Evolutionary conservation across 2,329 filamentous ascomycete genomes (phyloP).

Genomic region (Rhinocladiella similis): DNA sequence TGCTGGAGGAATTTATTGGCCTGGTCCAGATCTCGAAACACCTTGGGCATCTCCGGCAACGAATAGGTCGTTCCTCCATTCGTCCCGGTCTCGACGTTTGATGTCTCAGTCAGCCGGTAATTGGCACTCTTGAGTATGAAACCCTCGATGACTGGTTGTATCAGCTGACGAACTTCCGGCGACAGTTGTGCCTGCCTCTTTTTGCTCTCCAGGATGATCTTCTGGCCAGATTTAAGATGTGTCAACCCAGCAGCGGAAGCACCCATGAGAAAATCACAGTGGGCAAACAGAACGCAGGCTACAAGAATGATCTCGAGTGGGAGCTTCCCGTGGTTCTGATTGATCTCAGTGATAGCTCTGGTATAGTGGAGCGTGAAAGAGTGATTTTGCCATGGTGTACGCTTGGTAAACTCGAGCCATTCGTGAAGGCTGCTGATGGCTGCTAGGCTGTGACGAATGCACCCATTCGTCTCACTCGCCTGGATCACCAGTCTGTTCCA

Average conservation of each 20-base stretch:
- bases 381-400: slow-evolving; percentile 19
- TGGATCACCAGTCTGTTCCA: slow-evolving; percentile 18
- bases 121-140: slow-evolving; percentile 18
- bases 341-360: slow-evolving; percentile 21
- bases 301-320: slow-evolving; percentile 21
- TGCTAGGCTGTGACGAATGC: slow-evolving; percentile 16
- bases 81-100: neutral
- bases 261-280: slow-evolving; percentile 22
- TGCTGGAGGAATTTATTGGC: slow-evolving; percentile 17
- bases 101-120: slow-evolving; percentile 12
- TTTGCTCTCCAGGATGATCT: slow-evolving; percentile 19
- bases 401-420: slow-evolving; percentile 21
- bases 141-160: slow-evolving; percentile 19
- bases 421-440: slow-evolving; percentile 22
- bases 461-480: slow-evolving; percentile 13
- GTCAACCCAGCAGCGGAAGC: slow-evolving; percentile 17
- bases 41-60: slow-evolving; percentile 18
- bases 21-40: slow-evolving; percentile 15
- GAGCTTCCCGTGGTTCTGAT: slow-evolving; percentile 12
- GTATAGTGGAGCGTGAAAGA: slow-evolving; percentile 19
- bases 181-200: slow-evolving; percentile 9
- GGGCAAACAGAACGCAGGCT: slow-evolving; percentile 20
- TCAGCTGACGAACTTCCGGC: slow-evolving; percentile 11
- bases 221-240: slow-evolving; percentile 17
- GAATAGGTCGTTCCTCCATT: slow-evolving; percentile 7